Conservation (phyloP, 129 eudicot species). For the Escallonia rubra region DNA sequence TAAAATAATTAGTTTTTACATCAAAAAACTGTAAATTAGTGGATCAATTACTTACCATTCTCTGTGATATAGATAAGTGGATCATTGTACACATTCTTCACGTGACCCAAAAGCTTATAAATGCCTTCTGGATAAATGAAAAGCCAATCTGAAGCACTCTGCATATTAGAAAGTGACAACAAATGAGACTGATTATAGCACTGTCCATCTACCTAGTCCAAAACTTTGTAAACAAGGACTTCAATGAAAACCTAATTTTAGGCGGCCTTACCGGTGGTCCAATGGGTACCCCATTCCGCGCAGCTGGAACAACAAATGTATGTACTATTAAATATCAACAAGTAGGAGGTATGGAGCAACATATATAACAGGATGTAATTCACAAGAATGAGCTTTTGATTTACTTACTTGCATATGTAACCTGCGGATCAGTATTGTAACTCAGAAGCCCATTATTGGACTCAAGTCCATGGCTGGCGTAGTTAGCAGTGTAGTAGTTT, state of each 20-base stretch:
- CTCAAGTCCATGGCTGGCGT: background rate
- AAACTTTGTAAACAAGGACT: background rate
- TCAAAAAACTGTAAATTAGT: too few species aligned
- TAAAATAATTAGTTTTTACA: too few species aligned
- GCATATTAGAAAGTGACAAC: background rate
- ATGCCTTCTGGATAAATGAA: slow-evolving; percentile 19
- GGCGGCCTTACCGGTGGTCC: background rate
- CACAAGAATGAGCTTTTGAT: background rate
- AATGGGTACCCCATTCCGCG: slow-evolving; percentile 7
- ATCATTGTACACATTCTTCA: slow-evolving; percentile 4
- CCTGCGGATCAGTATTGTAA: slow-evolving; percentile 1
- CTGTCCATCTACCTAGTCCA: background rate
- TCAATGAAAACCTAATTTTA: background rate
- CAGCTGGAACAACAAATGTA: background rate
- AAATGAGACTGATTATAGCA: background rate
- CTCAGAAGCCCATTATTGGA: background rate
- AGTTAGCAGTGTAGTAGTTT: slow-evolving; percentile 18
- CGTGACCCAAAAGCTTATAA: slow-evolving; percentile 4
- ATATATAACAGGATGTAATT: background rate
- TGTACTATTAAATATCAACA: background rate
- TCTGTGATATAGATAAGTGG: slow-evolving; percentile 20
- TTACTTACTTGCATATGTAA: background rate
- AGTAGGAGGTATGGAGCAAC: background rate
- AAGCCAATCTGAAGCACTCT: slow-evolving; percentile 16
- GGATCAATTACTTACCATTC: slow-evolving; percentile 9